These are phyloP conservation scores for Phylloporus scabripes DNA, from an alignment of 768 basidiomycete species.

Conservation along the genomic window DNA sequence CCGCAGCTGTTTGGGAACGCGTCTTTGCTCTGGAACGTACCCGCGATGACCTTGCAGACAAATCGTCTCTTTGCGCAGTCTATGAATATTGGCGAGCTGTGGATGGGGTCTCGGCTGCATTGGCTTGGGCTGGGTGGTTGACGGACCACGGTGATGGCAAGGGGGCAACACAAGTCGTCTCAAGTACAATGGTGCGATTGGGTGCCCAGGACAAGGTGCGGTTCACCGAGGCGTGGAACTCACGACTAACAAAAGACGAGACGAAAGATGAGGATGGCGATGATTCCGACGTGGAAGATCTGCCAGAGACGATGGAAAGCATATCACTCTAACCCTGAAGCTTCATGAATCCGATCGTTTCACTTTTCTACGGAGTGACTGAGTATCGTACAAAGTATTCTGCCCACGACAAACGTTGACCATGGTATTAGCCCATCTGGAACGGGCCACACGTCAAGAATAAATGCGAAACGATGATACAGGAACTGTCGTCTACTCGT, in stretches of 20 bases:
- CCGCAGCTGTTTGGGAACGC: slow-evolving; percentile 39
- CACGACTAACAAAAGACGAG: slow-evolving; percentile 11
- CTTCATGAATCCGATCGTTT: slow-evolving; percentile 6
- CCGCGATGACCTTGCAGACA: slow-evolving; percentile 15
- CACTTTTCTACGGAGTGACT: background rate
- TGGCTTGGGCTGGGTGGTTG: slow-evolving; percentile 47
- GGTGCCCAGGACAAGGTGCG: slow-evolving; percentile 24
- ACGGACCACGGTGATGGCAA: slow-evolving; percentile 36
- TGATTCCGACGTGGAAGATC: slow-evolving; percentile 5
- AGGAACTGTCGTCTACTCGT: slow-evolving; percentile 51
- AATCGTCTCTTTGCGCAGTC: slow-evolving; percentile 19
- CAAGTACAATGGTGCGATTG: slow-evolving; percentile 27
- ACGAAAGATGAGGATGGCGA: slow-evolving; percentile 9
- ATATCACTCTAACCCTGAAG: background rate
- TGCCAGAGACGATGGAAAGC: slow-evolving; percentile 13
- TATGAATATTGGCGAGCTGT: slow-evolving; percentile 42
- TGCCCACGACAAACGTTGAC: too few relatives aligned
- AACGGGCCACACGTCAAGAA: too few relatives aligned
- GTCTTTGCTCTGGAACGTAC: slow-evolving; percentile 34
- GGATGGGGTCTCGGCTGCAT: slow-evolving; percentile 35
- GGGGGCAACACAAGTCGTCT: slow-evolving; percentile 37
- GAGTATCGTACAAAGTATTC: background rate
- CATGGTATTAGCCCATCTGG: too few relatives aligned
- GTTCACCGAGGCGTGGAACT: slow-evolving; percentile 36
- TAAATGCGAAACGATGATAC: slow-evolving; percentile 17